Conservation (phyloP, 2,329 filamentous ascomycete species). For the Colletotrichum endophyticum region DNA sequence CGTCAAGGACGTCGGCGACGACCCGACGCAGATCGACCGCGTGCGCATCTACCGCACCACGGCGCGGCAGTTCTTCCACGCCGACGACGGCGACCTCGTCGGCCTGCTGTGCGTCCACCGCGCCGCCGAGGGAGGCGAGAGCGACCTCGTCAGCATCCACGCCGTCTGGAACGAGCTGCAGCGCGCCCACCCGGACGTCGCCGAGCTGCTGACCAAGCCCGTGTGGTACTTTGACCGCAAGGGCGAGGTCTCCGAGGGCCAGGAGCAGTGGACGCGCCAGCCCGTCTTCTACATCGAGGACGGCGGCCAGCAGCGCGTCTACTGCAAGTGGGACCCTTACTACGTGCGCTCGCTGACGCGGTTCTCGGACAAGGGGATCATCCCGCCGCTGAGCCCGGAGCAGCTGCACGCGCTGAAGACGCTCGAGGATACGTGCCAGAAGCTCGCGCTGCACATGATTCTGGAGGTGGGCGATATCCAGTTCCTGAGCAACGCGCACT, state of each 20-base stretch:
- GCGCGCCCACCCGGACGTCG: slow-evolving; percentile 76
- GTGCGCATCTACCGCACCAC: slow-evolving; percentile 92
- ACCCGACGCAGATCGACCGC: slow-evolving; percentile 80
- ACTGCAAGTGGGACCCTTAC: slow-evolving; percentile 91
- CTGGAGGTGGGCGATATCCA: slow-evolving; percentile 88
- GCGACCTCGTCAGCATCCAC: slow-evolving; percentile 80
- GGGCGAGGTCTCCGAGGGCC: slow-evolving; percentile 76
- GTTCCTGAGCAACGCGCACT: slow-evolving; percentile 76
- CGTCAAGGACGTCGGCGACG: slow-evolving; percentile 87
- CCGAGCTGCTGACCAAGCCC: slow-evolving; percentile 74
- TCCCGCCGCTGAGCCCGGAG: slow-evolving; percentile 73
- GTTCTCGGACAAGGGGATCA: slow-evolving; percentile 74
- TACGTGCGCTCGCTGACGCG: slow-evolving; percentile 78
- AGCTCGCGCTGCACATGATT: slow-evolving; percentile 78
- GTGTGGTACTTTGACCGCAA: slow-evolving; percentile 95
- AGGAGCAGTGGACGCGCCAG: slow-evolving; percentile 76
- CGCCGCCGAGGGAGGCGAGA: slow-evolving; percentile 82
- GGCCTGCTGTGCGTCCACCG: slow-evolving; percentile 82
- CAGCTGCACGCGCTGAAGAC: slow-evolving; percentile 73
- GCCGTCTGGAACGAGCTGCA: slow-evolving; percentile 83
- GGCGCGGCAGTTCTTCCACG: slow-evolving; percentile 84
- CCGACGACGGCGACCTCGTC: slow-evolving; percentile 83
- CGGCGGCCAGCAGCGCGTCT: slow-evolving; percentile 68
- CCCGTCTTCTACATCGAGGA: slow-evolving; percentile 80
- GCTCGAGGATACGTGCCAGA: slow-evolving; percentile 77